Conservation (phyloP, 805 yeast species). For the Ogataea wickerhamii region DNA sequence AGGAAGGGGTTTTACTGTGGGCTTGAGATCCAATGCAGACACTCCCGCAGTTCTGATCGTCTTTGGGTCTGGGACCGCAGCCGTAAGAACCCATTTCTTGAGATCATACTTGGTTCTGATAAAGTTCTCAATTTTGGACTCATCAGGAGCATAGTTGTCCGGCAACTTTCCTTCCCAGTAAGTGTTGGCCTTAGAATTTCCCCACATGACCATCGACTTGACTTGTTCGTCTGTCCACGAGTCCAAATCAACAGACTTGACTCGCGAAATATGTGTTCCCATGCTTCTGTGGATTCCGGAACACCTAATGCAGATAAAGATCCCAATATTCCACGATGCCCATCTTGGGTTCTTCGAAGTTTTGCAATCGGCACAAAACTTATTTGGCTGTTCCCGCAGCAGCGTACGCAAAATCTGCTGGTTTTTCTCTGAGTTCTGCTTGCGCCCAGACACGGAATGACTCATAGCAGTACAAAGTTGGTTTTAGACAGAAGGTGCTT, state of each 20-base stretch:
- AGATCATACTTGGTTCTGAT: slow-evolving; percentile 89
- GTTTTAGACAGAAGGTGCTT: no score
- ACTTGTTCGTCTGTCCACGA: slow-evolving; percentile 96
- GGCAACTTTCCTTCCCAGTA: slow-evolving; percentile 86
- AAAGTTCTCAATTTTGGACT: slow-evolving; percentile 79
- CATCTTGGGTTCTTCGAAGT: slow-evolving; percentile 87
- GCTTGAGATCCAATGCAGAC: slow-evolving; percentile 2
- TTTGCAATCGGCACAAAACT: slow-evolving; percentile 88
- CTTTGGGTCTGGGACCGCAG: slow-evolving; percentile 57
- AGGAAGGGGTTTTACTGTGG: background rate
- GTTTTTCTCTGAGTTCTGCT: slow-evolving; percentile 43
- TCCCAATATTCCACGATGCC: slow-evolving; percentile 96
- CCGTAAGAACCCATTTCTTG: slow-evolving; percentile 77
- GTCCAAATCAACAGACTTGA: slow-evolving; percentile 90
- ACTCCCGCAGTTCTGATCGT: slow-evolving; percentile 24
- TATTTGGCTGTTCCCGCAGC: slow-evolving; percentile 73
- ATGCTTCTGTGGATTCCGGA: slow-evolving; percentile 93
- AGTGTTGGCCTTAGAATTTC: slow-evolving; percentile 71
- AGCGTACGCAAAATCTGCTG: slow-evolving; percentile 71
- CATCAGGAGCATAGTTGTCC: slow-evolving; percentile 69
- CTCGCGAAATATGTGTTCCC: slow-evolving; percentile 94
- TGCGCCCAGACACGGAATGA: slow-evolving; percentile 6
- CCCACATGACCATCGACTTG: slow-evolving; percentile 78
- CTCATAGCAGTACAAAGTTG: background rate
- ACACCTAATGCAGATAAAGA: slow-evolving; percentile 89